Conservation (phyloP, 192 early-diverging fungal species). For the Umbelopsis sp. region DNA sequence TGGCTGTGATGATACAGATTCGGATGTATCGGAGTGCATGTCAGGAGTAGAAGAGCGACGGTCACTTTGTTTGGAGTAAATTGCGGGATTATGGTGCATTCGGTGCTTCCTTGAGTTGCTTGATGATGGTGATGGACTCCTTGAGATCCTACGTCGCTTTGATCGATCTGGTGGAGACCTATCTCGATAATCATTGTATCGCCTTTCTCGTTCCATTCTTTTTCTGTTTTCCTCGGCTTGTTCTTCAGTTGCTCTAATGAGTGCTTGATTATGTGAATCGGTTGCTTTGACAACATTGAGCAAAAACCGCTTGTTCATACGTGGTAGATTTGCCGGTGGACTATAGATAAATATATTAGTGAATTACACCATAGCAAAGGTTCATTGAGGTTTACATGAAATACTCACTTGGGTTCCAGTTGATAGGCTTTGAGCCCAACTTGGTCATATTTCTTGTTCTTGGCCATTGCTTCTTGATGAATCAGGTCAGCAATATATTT, state of each 20-base stretch:
- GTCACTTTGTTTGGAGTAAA: background rate
- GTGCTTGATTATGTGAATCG: constrained; percentile 54
- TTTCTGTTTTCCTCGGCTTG: constrained; percentile 38
- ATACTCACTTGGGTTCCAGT: constrained; percentile 20
- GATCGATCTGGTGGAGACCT: background rate
- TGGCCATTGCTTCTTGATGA: constrained; percentile 45
- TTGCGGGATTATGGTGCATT: background rate
- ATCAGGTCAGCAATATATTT: constrained; percentile 60
- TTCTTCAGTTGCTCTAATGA: constrained; percentile 51
- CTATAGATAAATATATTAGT: constrained; percentile 20
- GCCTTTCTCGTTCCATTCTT: constrained; percentile 13
- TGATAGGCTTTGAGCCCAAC: constrained; percentile 46
- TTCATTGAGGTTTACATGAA: too few species aligned
- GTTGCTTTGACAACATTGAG: constrained; percentile 58
- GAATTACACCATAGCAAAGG: too few species aligned
- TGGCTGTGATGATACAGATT: background rate
- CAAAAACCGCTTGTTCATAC: constrained; percentile 62
- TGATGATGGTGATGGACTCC: background rate
- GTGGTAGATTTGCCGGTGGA: constrained; percentile 43
- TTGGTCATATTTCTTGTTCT: constrained; percentile 41
- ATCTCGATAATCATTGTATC: background rate
- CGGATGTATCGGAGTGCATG: background rate
- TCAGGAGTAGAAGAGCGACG: background rate
- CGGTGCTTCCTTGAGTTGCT: background rate
- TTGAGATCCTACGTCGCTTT: background rate